Evolutionary conservation across 1,284 basidiomycete species (phyloP).

Genomic region (Microbotryomycetes sp.): DNA sequence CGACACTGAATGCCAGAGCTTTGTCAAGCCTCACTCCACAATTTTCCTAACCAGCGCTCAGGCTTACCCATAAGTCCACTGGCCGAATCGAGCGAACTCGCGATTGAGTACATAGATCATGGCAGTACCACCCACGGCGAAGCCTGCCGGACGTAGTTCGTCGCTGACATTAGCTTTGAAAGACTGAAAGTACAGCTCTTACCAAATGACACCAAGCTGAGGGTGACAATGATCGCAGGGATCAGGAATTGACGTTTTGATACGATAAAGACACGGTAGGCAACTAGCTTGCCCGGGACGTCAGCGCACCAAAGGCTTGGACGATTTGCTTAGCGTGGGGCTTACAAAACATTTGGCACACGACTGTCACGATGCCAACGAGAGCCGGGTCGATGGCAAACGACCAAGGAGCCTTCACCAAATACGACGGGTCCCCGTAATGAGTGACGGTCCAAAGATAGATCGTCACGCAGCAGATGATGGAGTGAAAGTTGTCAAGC

Average conservation of each 20-base stretch:
- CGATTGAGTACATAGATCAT: background rate
- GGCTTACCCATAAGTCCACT: conserved; percentile 7
- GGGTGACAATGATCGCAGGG: background rate
- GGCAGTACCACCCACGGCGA: background rate
- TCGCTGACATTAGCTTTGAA: too few relatives aligned
- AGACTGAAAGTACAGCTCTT: background rate
- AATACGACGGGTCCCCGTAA: conserved; percentile 4
- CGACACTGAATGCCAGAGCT: too few relatives aligned
- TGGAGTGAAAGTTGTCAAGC: background rate
- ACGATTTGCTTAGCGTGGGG: too few relatives aligned
- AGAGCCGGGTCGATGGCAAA: conserved; percentile 9
- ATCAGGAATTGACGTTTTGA: background rate
- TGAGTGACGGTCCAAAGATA: conserved; percentile 8
- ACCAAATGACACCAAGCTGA: background rate
- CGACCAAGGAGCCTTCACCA: background rate
- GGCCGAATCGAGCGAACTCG: conserved; percentile 8
- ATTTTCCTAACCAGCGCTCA: background rate
- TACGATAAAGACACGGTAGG: background rate
- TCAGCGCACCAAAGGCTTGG: too few relatives aligned
- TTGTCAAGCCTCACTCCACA: background rate
- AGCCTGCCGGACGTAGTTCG: too few relatives aligned
- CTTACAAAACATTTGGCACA: background rate
- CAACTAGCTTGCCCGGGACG: too few relatives aligned
- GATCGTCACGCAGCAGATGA: background rate
- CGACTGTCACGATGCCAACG: conserved; percentile 1